Percentiles rank a stretch among this genome's conserved stretches.
phyloP scores from a whole-genome alignment of 2,329 filamentous ascomycete species.

The Nigrospora osmanthi region DNA sequence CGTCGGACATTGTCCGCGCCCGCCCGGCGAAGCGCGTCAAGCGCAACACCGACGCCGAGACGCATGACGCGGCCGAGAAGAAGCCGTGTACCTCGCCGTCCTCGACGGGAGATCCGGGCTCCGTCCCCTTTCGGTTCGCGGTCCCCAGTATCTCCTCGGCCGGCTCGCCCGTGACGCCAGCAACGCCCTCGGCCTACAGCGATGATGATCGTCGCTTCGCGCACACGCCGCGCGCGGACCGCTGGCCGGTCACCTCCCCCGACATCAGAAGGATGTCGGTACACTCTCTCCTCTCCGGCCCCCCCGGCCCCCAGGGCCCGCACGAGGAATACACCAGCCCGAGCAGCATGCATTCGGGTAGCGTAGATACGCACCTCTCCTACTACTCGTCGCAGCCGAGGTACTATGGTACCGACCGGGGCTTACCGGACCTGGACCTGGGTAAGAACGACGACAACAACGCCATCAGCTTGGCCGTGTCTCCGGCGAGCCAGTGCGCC shows the following conservation, averaged over 20 bases:
- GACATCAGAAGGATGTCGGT: conserved; percentile 47
- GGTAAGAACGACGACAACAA: conserved; percentile 63
- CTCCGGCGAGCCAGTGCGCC: conserved; percentile 19
- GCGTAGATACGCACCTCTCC: conserved; percentile 12
- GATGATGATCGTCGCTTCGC: conserved; percentile 24
- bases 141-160: conserved; percentile 16
- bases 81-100: conserved; percentile 20
- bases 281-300: conserved; percentile 52
- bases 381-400: conserved; percentile 25
- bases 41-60: conserved; percentile 12
- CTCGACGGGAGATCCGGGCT: conserved; percentile 18
- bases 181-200: conserved; percentile 28
- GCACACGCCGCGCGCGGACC: conserved; percentile 6
- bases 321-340: conserved; percentile 13
- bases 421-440: conserved; percentile 61
- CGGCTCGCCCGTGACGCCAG: conserved; percentile 30
- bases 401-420: conserved; percentile 65
- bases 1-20: conserved; percentile 10
- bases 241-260: conserved; percentile 12
- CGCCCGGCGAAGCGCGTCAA: conserved; percentile 18
- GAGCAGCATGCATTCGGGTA: conserved; percentile 14
- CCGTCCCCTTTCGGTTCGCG: conserved; percentile 14
- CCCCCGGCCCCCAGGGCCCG: conserved; percentile 25
- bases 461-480: conserved; percentile 44
- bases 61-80: conserved; percentile 13